phyloP scores from a whole-genome alignment of 768 basidiomycete species.

The Tricholoma furcatifolium region DNA sequence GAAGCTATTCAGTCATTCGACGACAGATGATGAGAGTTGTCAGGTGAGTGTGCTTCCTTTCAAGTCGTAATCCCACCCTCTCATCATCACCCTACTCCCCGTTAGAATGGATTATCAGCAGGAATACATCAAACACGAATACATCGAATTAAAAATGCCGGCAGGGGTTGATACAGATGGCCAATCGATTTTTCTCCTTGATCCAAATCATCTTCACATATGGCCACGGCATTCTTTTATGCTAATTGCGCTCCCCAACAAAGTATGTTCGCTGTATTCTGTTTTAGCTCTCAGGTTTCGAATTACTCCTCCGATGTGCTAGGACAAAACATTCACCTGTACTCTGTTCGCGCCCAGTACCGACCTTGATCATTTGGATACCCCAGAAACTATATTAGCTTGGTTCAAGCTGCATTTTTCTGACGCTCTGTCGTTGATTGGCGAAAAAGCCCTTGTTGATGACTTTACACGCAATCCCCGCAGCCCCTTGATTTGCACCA shows the following conservation, averaged over 20 bases:
- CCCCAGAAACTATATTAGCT: slow-evolving; percentile 50
- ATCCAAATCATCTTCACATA: slow-evolving; percentile 96
- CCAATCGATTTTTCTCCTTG: slow-evolving; percentile 74
- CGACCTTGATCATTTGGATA: slow-evolving; percentile 68
- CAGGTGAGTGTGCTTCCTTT: slow-evolving; percentile 54
- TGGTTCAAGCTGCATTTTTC: slow-evolving; percentile 89
- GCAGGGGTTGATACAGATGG: slow-evolving; percentile 63
- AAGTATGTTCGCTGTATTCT: slow-evolving; percentile 51
- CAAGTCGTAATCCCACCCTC: slow-evolving; percentile 18
- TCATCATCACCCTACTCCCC: slow-evolving; percentile 29
- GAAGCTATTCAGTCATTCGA: slow-evolving; percentile 88
- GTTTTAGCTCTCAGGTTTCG: slow-evolving; percentile 16
- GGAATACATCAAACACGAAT: slow-evolving; percentile 93
- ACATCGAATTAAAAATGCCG: slow-evolving; percentile 95
- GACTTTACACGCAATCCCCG: slow-evolving; percentile 86
- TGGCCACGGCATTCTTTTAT: slow-evolving; percentile 99
- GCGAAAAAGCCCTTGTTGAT: slow-evolving; percentile 69
- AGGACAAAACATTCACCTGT: slow-evolving; percentile 98
- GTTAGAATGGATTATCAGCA: slow-evolving; percentile 92
- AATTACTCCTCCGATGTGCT: slow-evolving; percentile 29
- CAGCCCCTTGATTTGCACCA: slow-evolving; percentile 88
- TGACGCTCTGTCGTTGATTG: slow-evolving; percentile 84
- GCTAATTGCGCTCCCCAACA: slow-evolving; percentile 98
- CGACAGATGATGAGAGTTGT: slow-evolving; percentile 94
- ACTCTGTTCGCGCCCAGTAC: slow-evolving; percentile 89